Evolutionary conservation across 2,329 filamentous ascomycete species (phyloP).

Genomic region (Aspergillus awamori): DNA sequence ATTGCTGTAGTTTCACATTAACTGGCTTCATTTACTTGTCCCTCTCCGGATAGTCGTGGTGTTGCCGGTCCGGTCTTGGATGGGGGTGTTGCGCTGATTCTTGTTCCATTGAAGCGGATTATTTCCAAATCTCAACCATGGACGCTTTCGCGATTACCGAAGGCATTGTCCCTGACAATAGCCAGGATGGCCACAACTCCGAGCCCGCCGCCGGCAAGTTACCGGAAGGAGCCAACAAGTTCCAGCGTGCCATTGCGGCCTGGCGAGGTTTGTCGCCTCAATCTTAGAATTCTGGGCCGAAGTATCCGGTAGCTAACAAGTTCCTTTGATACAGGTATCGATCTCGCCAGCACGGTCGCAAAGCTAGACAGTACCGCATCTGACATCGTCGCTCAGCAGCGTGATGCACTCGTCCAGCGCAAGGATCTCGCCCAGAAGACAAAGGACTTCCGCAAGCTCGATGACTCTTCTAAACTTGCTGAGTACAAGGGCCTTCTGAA

Average conservation of each 20-base stretch:
- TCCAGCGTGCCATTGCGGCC: conserved; percentile 91
- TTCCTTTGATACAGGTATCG: conserved; percentile 65
- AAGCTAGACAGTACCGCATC: conserved; percentile 91
- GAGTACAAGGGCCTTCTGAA: conserved; percentile 91
- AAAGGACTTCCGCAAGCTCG: conserved; percentile 93
- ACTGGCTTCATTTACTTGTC: conserved; percentile 13
- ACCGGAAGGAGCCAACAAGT: conserved; percentile 77
- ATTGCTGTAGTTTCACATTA: conserved; percentile 19
- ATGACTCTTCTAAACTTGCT: conserved; percentile 80
- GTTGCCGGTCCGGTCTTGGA: conserved; percentile 23
- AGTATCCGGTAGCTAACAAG: conserved; percentile 7
- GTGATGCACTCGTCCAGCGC: conserved; percentile 91
- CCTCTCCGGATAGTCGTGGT: conserved; percentile 11
- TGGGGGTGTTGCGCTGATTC: conserved; percentile 28
- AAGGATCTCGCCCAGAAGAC: conserved; percentile 99
- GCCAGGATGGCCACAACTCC: conserved; percentile 30
- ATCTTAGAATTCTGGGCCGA: neutral
- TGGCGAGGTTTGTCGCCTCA: conserved; percentile 74
- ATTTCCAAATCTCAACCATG: conserved; percentile 34
- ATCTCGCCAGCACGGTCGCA: conserved; percentile 79
- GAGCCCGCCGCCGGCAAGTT: conserved; percentile 33
- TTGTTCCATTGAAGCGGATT: conserved; percentile 5
- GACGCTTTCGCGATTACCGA: conserved; percentile 49
- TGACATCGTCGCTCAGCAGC: conserved; percentile 88
- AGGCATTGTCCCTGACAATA: conserved; percentile 38